Base-by-base conservation (phyloP, 1,139 yeast genomes). In the Yamadazyma taylorii region DNA sequence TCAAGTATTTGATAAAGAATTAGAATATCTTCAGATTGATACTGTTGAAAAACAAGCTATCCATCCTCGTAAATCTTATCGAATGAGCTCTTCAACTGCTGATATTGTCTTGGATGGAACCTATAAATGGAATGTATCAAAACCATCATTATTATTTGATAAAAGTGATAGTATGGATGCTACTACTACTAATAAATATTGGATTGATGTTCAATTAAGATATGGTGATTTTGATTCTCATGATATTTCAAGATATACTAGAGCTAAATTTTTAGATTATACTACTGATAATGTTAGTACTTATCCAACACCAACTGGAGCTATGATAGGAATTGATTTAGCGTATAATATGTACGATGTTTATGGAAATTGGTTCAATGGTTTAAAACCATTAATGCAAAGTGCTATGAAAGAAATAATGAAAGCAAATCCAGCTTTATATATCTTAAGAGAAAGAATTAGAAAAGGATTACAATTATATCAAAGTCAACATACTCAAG, bases 191-290 rank as follows among this genome's bases (percentile, higher is more conserved):
- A 82, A 79, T 50, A 89, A 86, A 58, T 85, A 82, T 61, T 94
- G 98, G 98, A 69, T 94, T 38, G 99, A 94, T 68, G 86, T 94
- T 11, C 99, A 94, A 61, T 68, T 94, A 37, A 71, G 98, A 39
- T 94, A 90, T 56, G 98, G 99, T 50, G 99, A 94, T 58, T 94
- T 87, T 58, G 99, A 94, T 58, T 87, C 97, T 5, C 98, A 94
- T 57, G 97, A 94, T 59, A 89, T 92, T 38, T 85, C 96, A 0
- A 78, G 97, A 49, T 94, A 94, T 58, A 87, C 96, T 1, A 73
- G 97, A 42, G 94, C 97, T 11, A 92, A 92, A 56, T 92, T 81
- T 57, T 66, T 92, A 53, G 98, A 94, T 54, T 94, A 94, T 54
- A 90, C 97, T 2, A 78, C 88, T 1, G 98, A 92, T 55, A 85